A percentile compares a stretch with the other conserved stretches of the same genome.
Evolutionary conservation across 176 grass and related monocot genomes (phyloP).

Genomic region (Melocanna baccifera): DNA sequence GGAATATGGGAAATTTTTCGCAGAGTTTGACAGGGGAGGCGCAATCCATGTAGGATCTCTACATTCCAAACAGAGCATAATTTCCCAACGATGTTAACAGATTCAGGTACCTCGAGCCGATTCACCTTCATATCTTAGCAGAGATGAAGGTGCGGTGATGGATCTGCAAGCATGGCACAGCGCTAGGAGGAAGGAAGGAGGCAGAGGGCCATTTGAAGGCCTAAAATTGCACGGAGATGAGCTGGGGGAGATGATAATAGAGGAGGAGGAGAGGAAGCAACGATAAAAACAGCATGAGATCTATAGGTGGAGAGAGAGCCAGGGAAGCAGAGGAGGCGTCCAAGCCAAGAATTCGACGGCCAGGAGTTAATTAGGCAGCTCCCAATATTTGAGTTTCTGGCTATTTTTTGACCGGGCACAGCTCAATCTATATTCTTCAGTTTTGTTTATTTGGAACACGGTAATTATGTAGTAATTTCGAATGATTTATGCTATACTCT

Average conservation of each 20-base stretch:
- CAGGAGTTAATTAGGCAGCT: neutral
- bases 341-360: neutral
- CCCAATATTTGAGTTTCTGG: neutral
- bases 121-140: constrained; percentile 5
- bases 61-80: neutral
- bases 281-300: neutral
- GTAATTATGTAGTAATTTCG: neutral
- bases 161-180: neutral
- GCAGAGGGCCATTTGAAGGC: constrained; percentile 28
- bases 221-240: neutral
- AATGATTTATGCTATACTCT: neutral
- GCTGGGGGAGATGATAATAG: neutral
- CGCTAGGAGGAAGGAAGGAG: neutral
- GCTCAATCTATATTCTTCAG: too few species aligned
- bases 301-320: neutral
- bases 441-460: neutral
- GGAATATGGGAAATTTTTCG: too few species aligned
- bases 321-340: neutral
- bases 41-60: neutral
- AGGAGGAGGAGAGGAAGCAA: neutral
- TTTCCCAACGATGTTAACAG: neutral
- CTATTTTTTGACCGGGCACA: neutral
- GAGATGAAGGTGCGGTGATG: neutral
- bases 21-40: neutral
- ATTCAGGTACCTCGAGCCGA: constrained; percentile 20